Evolutionary conservation across 2,329 filamentous ascomycete genomes (phyloP).

Genomic region (Torrubiellomyces zombiae): DNA sequence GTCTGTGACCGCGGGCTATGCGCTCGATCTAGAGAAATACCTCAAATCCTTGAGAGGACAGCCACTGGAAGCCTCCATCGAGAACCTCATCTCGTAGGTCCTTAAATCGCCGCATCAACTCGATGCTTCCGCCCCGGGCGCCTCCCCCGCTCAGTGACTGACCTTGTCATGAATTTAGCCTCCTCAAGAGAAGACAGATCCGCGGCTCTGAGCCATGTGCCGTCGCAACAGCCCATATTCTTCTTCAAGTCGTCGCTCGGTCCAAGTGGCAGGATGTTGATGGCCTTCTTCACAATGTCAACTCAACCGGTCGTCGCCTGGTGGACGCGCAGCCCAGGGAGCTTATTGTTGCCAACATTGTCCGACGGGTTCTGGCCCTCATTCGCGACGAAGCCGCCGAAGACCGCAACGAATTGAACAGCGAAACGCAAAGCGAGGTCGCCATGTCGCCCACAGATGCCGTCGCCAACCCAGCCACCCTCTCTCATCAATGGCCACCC

Average conservation of each 20-base stretch:
- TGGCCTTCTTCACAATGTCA: slow-evolving; percentile 64
- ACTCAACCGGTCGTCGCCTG: slow-evolving; percentile 60
- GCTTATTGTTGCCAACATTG: slow-evolving; percentile 86
- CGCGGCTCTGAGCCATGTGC: slow-evolving; percentile 76
- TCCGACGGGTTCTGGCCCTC: slow-evolving; percentile 73
- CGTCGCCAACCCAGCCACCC: slow-evolving; percentile 13
- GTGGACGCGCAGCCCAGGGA: slow-evolving; percentile 76
- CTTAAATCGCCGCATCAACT: too few relatives aligned
- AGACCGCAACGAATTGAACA: slow-evolving; percentile 47
- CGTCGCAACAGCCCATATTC: slow-evolving; percentile 74
- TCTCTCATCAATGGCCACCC: slow-evolving; percentile 14
- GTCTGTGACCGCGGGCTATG: slow-evolving; percentile 21
- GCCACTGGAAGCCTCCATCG: slow-evolving; percentile 65
- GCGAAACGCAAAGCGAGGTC: slow-evolving; percentile 40
- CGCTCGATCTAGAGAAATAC: slow-evolving; percentile 63
- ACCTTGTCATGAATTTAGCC: slow-evolving; percentile 38
- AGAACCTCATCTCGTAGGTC: slow-evolving; percentile 67
- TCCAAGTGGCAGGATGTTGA: slow-evolving; percentile 64
- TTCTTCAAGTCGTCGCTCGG: slow-evolving; percentile 71
- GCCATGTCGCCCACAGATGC: slow-evolving; percentile 22
- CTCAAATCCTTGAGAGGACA: slow-evolving; percentile 63
- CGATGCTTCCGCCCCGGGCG: not conserved
- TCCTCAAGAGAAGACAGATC: slow-evolving; percentile 84
- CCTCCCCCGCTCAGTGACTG: slow-evolving; percentile 4
- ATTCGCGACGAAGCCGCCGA: slow-evolving; percentile 85